Percentiles rank a stretch among this genome's conserved stretches.
Conservation (phyloP, 1,139 yeast genomes). For the Scheffersomyces lignicola region DNA sequence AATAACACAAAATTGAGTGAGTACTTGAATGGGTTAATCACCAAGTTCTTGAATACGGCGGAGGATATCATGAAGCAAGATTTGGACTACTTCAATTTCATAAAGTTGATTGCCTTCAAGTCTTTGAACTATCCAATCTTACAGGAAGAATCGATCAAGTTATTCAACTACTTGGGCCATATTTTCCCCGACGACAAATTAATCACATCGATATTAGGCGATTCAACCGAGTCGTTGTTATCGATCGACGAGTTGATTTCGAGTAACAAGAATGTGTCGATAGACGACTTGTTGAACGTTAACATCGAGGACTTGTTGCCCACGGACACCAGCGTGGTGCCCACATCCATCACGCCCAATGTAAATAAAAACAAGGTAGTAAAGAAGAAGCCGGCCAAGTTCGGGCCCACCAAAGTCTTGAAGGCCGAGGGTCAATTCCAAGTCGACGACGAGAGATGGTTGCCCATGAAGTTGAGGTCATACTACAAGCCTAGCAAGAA, state of each 20-base stretch:
- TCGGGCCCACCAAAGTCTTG: constrained; percentile 37
- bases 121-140: constrained; percentile 32
- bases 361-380: constrained; percentile 15
- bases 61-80: constrained; percentile 21
- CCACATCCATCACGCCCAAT: constrained; percentile 9
- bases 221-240: constrained; percentile 24
- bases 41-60: constrained; percentile 19
- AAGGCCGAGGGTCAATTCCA: constrained; percentile 28
- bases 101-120: constrained; percentile 51
- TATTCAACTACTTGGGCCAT: constrained; percentile 32
- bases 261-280: constrained; percentile 13
- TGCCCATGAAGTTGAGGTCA: constrained; percentile 82
- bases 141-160: constrained; percentile 24
- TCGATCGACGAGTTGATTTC: constrained; percentile 36
- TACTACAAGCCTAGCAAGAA: constrained; percentile 77
- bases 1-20: constrained; percentile 21
- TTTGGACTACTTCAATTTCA: constrained; percentile 32
- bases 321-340: constrained; percentile 5
- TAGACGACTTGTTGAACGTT: constrained; percentile 31
- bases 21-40: constrained; percentile 24
- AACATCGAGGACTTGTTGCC: constrained; percentile 24
- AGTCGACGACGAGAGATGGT: constrained; percentile 74
- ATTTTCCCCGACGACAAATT: constrained; percentile 32
- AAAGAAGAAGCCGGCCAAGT: constrained; percentile 29
- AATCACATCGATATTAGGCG: constrained; percentile 29